phyloP scores from a whole-genome alignment of 176 grass and related monocot genomes.

The Chloris gayana region DNA sequence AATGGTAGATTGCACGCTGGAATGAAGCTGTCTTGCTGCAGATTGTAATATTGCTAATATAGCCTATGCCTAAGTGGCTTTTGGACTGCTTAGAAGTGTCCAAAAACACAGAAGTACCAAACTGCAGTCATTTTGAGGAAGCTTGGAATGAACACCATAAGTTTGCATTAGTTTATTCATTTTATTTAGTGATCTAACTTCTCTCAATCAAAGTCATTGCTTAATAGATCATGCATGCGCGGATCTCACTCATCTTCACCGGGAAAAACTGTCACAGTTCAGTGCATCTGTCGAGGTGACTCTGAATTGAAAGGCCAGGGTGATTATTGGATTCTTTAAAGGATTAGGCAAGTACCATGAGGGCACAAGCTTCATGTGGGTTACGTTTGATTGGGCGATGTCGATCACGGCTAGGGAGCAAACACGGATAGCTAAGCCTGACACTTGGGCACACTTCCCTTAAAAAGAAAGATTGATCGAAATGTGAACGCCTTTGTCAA shows the following conservation, averaged over 20 bases:
- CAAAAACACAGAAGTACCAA: too few species aligned
- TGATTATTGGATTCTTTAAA: neutral
- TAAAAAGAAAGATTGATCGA: neutral
- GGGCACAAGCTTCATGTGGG: slow-evolving; percentile 37
- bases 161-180: neutral
- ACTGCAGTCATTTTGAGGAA: neutral
- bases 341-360: neutral
- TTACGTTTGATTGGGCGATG: slow-evolving; percentile 25
- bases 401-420: neutral
- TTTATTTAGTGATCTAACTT: neutral
- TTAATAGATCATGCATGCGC: neutral
- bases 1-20: neutral
- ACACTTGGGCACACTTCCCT: neutral
- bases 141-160: neutral
- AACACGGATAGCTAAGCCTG: neutral
- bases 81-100: neutral
- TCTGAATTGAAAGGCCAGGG: neutral
- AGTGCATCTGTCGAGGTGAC: neutral
- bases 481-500: neutral
- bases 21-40: neutral
- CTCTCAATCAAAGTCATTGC: neutral
- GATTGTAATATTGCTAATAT: neutral
- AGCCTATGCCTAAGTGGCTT: neutral
- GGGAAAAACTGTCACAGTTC: neutral
- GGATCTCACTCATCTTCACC: neutral